Evolutionary conservation across 164 flowering plant species (phyloP), one percentile per base, ranked within the genome.

Genomic region (Liriodendron chinense): DNA sequence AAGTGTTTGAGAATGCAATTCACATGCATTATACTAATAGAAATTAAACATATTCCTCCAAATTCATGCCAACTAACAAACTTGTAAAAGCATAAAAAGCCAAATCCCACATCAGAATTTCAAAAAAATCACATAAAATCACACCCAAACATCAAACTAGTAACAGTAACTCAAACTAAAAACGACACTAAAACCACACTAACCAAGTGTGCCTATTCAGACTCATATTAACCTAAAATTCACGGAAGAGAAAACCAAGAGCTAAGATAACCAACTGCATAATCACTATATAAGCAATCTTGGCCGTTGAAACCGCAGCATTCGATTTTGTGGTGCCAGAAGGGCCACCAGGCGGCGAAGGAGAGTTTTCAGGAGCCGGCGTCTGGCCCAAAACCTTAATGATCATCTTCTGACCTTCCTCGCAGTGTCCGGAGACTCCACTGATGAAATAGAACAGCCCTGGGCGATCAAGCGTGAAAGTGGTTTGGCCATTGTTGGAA

Each of bases 401-500:
- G 64, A 90, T 86, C 91, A 92, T 80, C 71, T 76, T 78, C 84
- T 89, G 73, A 0, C 94, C 93, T 73, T 56, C 79, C 63, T 87
- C 77, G 53, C 93, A 90, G 75, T 92, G 94, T 0, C 89, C 93
- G 0, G 83, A 9, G 10, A 53, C 86, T 16, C 94, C 93, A 65
- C 94, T 92, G 43, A 90, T 92, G 91, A 92, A 90, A 78, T 88
- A 90, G 78, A 83, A 87, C 48, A 14, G 48, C 21, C 92, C 91
- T 4, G 85, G 72, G 6, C 72, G 88, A 67, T 87, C 80, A 0
- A 92, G 72, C 26, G 73, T 73, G 85, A 68, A 83, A 1, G 75
- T 72, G 0, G 93, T 86, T 85, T 85, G 72, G 3, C 94, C 92
- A 3, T 75, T 83, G 86, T 91, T 87, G 79, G 86, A 83, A 76